Base-by-base conservation (phyloP, 805 yeast species). In the Vanderwaltozyma yarrowii region DNA sequence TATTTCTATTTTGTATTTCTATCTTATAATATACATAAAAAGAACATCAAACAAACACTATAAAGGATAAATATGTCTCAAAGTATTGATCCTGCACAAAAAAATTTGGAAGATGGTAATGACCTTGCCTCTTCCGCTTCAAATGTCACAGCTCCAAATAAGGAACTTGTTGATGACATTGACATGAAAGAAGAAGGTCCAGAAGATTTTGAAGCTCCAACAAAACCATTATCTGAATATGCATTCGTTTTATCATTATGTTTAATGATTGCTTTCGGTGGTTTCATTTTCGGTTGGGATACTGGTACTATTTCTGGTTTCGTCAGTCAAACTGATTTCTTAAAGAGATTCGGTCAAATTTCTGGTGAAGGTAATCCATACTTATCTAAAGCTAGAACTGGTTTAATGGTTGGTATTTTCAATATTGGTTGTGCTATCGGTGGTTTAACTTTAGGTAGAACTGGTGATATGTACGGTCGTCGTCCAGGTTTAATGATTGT, bases 251-350 rank as follows among this genome's bases (percentile, higher is more conserved):
- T 51, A 19, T 39, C 52, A 35, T 44, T 61, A 24, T 62, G 66
- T 55, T 33, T 49, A 18, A 42, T 50, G 53, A 46, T 53, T 36
- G 55, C 57, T n/a, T 53, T 53, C 26, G 58, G 58, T 46, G 58
- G 58, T 35, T 73, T 74, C 77, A 44, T 50, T 30, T 80, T 76
- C 52, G 87, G 87, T 47, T 80, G 81, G 73, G 88, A 80, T 65
- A 79, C 86, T 36, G 88, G 87, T 69, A 80, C 87, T 26, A 78
- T 58, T 74, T 81, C 27, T 82, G 85, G 49, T 46, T 76, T 79
- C 49, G 80, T 78, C 37, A 72, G 74, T 54, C 56, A 56, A 56
- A 47, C 70, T 17, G 80, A 77, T 51, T 78, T 71, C 61, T 57
- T 59, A 37, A 43, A 50, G 26, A 66, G 83, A 54, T 79, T 78